These are phyloP conservation scores for Polyporus arcularius DNA, from an alignment of 768 basidiomycete species.

Conservation along the genomic window DNA sequence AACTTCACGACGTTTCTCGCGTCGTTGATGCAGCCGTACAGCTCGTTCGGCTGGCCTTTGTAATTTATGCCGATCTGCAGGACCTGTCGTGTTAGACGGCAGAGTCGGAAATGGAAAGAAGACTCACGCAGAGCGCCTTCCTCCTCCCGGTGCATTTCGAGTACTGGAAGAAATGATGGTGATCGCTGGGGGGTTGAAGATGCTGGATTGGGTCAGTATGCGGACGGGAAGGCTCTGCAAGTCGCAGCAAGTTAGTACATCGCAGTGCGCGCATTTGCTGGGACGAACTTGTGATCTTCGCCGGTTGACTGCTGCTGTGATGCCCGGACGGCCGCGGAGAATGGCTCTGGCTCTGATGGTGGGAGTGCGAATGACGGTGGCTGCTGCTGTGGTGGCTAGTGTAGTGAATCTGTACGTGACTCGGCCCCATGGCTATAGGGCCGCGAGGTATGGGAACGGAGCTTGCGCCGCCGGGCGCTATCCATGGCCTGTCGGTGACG, in stretches of 20 bases:
- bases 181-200: not conserved
- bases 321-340: constrained; percentile 6
- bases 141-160: constrained; percentile 87
- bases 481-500: constrained; percentile 1
- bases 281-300: constrained; percentile 1
- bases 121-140: constrained; percentile 83
- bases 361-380: constrained; percentile 6
- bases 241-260: not conserved
- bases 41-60: constrained; percentile 59
- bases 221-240: not conserved
- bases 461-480: constrained; percentile 1
- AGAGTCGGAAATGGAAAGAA: not conserved
- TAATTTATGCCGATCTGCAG: constrained; percentile 90
- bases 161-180: constrained; percentile 56
- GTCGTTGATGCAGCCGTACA: constrained; percentile 92
- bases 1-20: constrained; percentile 81
- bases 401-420: constrained; percentile 7
- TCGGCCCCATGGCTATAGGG: not conserved
- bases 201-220: constrained; percentile 1
- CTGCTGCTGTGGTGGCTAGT: constrained; percentile 9
- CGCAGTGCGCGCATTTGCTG: not conserved
- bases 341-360: constrained; percentile 7
- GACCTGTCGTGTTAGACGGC: not conserved
- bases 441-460: constrained; percentile 1
- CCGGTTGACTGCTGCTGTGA: constrained; percentile 2